phyloP scores from a whole-genome alignment of 345 rosid species.

The Sonneratia caseolaris region DNA sequence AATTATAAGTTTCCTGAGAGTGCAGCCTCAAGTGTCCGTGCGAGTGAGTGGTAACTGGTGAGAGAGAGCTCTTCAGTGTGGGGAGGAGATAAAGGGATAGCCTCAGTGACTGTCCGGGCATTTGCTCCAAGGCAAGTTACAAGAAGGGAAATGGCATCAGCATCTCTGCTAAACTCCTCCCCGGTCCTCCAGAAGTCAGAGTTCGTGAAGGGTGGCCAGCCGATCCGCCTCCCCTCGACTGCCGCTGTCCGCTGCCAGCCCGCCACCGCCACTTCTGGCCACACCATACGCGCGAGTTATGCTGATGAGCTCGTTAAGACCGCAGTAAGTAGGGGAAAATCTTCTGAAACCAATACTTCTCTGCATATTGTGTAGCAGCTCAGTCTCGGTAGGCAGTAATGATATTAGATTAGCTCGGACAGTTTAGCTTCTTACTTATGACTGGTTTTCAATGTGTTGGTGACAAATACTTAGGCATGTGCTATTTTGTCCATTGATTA shows the following conservation, averaged over 20 bases:
- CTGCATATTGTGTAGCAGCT: neutral
- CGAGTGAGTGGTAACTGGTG: constrained; percentile 17
- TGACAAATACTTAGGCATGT: no score
- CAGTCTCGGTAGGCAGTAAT: neutral
- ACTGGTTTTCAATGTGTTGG: no score
- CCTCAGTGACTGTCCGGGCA: neutral
- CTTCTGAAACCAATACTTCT: neutral
- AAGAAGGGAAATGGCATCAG: constrained; percentile 58
- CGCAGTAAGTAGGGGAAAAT: constrained; percentile 42
- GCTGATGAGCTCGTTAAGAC: constrained; percentile 96
- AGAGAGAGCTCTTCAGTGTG: constrained; percentile 24
- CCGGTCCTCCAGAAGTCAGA: constrained; percentile 76
- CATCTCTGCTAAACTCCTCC: constrained; percentile 80
- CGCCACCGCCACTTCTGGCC: constrained; percentile 23
- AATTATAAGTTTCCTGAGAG: neutral
- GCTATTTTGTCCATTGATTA: no score
- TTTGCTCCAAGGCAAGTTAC: neutral
- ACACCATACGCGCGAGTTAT: constrained; percentile 68
- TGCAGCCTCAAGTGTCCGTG: constrained; percentile 8
- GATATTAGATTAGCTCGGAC: no score
- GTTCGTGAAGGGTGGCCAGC: constrained; percentile 68
- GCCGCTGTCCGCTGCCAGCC: constrained; percentile 36
- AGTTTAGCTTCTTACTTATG: no score
- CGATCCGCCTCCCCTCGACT: constrained; percentile 49
- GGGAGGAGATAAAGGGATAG: constrained; percentile 7